phyloP scores from a whole-genome alignment of 768 basidiomycete species.

The Kwoniella sp. region DNA sequence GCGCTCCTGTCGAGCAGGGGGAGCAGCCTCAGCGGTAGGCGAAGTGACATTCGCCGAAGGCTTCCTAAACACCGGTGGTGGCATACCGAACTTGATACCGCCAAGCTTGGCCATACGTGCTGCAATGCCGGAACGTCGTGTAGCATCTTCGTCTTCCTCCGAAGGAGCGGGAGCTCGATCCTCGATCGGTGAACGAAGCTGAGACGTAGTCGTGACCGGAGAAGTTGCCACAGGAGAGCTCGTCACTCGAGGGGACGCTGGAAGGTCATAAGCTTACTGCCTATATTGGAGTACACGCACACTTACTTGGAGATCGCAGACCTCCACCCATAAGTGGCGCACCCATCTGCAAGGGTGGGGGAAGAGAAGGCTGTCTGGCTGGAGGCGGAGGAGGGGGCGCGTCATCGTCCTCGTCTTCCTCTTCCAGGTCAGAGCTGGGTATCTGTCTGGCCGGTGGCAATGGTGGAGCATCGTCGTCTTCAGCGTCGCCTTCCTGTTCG shows the following conservation, averaged over 20 bases:
- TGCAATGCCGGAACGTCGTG: conserved; percentile 68
- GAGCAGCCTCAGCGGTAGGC: conserved; percentile 19
- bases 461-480: conserved; percentile 6
- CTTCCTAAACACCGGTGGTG: conserved; percentile 54
- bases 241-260: neutral
- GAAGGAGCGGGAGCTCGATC: conserved; percentile 4
- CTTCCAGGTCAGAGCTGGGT: neutral
- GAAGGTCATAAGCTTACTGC: neutral
- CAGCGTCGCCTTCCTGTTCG: conserved; percentile 15
- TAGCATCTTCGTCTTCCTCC: conserved; percentile 52
- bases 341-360: conserved; percentile 8
- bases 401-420: neutral
- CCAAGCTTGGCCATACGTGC: conserved; percentile 94
- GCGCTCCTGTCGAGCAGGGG: conserved; percentile 39
- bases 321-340: neutral
- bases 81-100: conserved; percentile 72
- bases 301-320: conserved; percentile 13
- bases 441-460: neutral
- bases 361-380: conserved; percentile 5
- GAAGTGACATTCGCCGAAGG: conserved; percentile 12
- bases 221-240: conserved; percentile 2
- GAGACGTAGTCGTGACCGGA: neutral
- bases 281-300: neutral
- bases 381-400: neutral
- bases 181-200: neutral